Evolutionary conservation across 176 grass and related monocot genomes (phyloP).

Genomic region (Tillandsia fasciculata): DNA sequence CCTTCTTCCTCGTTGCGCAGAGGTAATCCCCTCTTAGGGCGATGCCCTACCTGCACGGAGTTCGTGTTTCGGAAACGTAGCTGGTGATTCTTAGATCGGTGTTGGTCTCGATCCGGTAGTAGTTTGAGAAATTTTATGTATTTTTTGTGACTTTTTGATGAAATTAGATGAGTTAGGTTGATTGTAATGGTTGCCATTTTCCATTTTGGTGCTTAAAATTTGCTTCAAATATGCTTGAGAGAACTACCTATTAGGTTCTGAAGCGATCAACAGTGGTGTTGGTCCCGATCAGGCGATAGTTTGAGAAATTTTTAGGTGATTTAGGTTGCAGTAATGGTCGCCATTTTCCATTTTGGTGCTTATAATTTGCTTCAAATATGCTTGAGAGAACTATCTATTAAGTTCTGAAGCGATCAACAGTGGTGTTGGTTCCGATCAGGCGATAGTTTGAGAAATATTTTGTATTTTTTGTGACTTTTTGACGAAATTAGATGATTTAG

Average conservation of each 20-base stretch:
- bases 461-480: neutral
- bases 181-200: neutral
- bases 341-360: neutral
- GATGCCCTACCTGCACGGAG: neutral
- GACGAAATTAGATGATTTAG: neutral
- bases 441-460: neutral
- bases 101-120: neutral
- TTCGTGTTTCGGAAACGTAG: neutral
- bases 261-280: neutral
- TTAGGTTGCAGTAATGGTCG: too few species aligned
- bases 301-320: neutral
- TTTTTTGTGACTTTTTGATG: neutral
- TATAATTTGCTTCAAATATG: too few species aligned
- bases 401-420: too few species aligned
- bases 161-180: neutral
- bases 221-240: too few species aligned
- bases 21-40: slow-evolving; percentile 31
- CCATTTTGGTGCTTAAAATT: neutral
- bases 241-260: too few species aligned
- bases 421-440: neutral
- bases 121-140: neutral
- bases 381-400: too few species aligned
- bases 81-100: neutral
- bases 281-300: neutral
- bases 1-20: slow-evolving; percentile 81